Evolutionary conservation across 331 rosid species (phyloP).

Genomic region (Saraca asoca): DNA sequence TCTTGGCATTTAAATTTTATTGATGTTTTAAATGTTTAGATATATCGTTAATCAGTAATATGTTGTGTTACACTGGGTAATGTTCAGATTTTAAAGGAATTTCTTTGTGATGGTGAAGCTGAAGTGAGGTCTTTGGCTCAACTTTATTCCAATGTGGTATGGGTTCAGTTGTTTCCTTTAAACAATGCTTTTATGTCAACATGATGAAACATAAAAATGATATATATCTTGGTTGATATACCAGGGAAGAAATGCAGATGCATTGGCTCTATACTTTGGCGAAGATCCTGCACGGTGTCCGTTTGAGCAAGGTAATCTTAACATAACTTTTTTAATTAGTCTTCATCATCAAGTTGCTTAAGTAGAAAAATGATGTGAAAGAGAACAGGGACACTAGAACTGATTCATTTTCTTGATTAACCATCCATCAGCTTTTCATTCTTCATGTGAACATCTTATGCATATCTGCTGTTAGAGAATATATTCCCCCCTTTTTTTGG

Average conservation of each 20-base stretch:
- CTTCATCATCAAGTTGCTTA: background rate
- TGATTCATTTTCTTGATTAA: background rate
- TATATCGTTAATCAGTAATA: background rate
- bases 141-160: slow-evolving; percentile 90
- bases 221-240: slow-evolving; percentile 31
- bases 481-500: background rate
- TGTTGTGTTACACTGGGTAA: slow-evolving; percentile 15
- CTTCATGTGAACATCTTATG: background rate
- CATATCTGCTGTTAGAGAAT: background rate
- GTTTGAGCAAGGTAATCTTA: slow-evolving; percentile 79
- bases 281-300: slow-evolving; percentile 91
- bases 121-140: slow-evolving; percentile 92
- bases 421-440: background rate
- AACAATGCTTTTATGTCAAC: slow-evolving; percentile 25
- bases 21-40: slow-evolving; percentile 4
- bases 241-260: slow-evolving; percentile 98
- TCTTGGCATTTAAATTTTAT: slow-evolving; percentile 17
- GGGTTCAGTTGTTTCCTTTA: slow-evolving; percentile 37
- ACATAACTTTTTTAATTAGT: background rate
- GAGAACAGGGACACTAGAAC: background rate
- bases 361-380: background rate
- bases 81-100: slow-evolving; percentile 77
- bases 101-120: slow-evolving; percentile 78
- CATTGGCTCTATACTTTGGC: slow-evolving; percentile 84
- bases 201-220: slow-evolving; percentile 15